A percentile compares a stretch with the other conserved stretches of the same genome.
Evolutionary conservation across 805 yeast species (phyloP).

Genomic region (Suhomyces tanzawaensis): DNA sequence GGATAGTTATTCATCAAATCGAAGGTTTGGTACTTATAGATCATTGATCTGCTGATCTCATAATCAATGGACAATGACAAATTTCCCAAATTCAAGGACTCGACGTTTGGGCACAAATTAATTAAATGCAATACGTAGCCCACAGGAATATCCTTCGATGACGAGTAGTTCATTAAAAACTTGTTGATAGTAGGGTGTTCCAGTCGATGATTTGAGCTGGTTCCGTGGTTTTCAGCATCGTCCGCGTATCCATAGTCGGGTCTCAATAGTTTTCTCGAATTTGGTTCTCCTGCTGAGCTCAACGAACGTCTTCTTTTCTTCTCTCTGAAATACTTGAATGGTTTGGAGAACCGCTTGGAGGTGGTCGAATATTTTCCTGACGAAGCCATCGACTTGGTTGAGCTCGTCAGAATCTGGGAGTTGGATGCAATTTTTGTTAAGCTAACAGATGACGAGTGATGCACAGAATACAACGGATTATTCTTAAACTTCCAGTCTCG

Average conservation of each 20-base stretch:
- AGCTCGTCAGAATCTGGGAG: conserved; percentile 16
- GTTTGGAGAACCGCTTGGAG: conserved; percentile 15
- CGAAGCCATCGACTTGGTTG: conserved; percentile 16
- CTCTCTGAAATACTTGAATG: conserved; percentile 20
- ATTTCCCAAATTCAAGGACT: conserved; percentile 54
- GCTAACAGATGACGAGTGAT: conserved; percentile 17
- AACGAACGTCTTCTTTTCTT: conserved; percentile 9
- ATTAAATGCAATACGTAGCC: conserved; percentile 72
- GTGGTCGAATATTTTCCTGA: conserved; percentile 14
- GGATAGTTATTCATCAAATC: conserved; percentile 40
- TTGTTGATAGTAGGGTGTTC: conserved; percentile 62
- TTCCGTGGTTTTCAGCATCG: background rate
- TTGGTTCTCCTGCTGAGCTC: background rate
- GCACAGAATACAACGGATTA: conserved; percentile 58
- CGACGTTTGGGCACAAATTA: conserved; percentile 62
- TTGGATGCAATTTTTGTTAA: conserved; percentile 14
- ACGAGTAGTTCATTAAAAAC: conserved; percentile 59
- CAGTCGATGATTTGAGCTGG: conserved; percentile 1
- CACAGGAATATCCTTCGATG: conserved; percentile 72
- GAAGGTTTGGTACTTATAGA: conserved; percentile 35
- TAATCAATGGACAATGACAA: conserved; percentile 69
- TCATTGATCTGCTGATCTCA: conserved; percentile 40
- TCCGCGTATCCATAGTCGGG: background rate
- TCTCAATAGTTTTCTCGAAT: conserved; percentile 3
- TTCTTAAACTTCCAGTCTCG: conserved; percentile 83